Evolutionary conservation across 768 basidiomycete species (phyloP).

Genomic region (Psilocybe tampanensis): DNA sequence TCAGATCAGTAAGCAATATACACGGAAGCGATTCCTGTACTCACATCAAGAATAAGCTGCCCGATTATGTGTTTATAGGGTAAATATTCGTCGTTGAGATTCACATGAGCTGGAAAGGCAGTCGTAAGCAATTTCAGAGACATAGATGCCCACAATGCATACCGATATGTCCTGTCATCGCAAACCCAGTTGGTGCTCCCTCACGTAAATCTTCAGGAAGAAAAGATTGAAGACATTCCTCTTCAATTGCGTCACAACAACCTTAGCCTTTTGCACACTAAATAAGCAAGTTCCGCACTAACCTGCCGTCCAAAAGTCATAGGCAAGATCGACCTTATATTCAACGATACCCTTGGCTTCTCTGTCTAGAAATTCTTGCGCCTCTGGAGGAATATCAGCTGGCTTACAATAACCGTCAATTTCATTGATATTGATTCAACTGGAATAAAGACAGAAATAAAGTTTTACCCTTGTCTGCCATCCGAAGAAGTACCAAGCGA

Average conservation of each 20-base stretch:
- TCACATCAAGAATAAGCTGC: slow-evolving; percentile 87
- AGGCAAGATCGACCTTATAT: slow-evolving; percentile 68
- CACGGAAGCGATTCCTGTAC: too few species aligned
- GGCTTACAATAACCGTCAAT: slow-evolving; percentile 40
- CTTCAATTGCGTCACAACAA: slow-evolving; percentile 38
- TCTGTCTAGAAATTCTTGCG: slow-evolving; percentile 54
- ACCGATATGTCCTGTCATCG: slow-evolving; percentile 92
- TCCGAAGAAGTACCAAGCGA: slow-evolving; percentile 69
- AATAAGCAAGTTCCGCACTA: slow-evolving; percentile 1
- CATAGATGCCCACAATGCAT: slow-evolving; percentile 17
- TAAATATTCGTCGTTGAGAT: slow-evolving; percentile 87
- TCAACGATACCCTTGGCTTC: slow-evolving; percentile 57
- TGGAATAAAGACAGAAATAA: background rate
- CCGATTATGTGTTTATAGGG: slow-evolving; percentile 93
- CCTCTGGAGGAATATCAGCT: slow-evolving; percentile 69
- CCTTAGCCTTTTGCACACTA: background rate
- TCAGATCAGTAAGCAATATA: slow-evolving; percentile 4
- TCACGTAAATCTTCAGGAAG: slow-evolving; percentile 79
- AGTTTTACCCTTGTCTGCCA: slow-evolving; percentile 58
- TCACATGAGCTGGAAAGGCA: slow-evolving; percentile 74
- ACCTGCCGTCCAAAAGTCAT: slow-evolving; percentile 92
- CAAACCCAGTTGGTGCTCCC: slow-evolving; percentile 85
- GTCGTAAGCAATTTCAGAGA: background rate
- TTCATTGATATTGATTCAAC: slow-evolving; percentile 11
- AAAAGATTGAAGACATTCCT: slow-evolving; percentile 81